phyloP scores from a whole-genome alignment of 768 basidiomycete species.

The Agaricus blazei region DNA sequence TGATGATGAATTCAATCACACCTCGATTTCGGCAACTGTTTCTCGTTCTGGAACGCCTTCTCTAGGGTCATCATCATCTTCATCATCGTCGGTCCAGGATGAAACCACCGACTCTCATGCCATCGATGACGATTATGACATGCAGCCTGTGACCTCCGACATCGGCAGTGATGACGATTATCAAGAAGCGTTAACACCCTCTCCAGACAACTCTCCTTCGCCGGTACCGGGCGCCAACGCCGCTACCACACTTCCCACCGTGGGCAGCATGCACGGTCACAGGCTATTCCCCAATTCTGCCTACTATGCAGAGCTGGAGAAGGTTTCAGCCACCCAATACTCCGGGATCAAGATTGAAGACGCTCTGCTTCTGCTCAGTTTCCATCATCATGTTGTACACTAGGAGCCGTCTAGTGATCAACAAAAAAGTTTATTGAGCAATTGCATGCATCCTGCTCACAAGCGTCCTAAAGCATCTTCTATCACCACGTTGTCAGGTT shows the following conservation, averaged over 20 bases:
- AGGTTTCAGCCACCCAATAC: slow-evolving; percentile 35
- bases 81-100: slow-evolving; percentile 37
- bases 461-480: neutral
- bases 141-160: slow-evolving; percentile 40
- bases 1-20: slow-evolving; percentile 34
- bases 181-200: slow-evolving; percentile 71
- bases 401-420: neutral
- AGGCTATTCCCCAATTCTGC: slow-evolving; percentile 27
- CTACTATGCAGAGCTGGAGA: slow-evolving; percentile 41
- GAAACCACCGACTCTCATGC: slow-evolving; percentile 49
- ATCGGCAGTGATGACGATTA: slow-evolving; percentile 67
- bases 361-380: slow-evolving; percentile 67
- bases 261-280: slow-evolving; percentile 2
- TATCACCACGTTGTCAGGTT: neutral
- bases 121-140: slow-evolving; percentile 32
- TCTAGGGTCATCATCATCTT: slow-evolving; percentile 37
- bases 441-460: neutral
- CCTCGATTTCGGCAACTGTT: slow-evolving; percentile 32
- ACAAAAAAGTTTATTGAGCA: neutral
- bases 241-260: slow-evolving; percentile 22
- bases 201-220: slow-evolving; percentile 44
- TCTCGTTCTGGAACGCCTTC: slow-evolving; percentile 53
- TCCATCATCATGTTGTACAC: slow-evolving; percentile 48
- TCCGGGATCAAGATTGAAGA: slow-evolving; percentile 67
- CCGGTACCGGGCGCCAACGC: slow-evolving; percentile 18